Base-by-base conservation (phyloP, 2,329 filamentous ascomycete genomes). In the Neonectria ditissima region DNA sequence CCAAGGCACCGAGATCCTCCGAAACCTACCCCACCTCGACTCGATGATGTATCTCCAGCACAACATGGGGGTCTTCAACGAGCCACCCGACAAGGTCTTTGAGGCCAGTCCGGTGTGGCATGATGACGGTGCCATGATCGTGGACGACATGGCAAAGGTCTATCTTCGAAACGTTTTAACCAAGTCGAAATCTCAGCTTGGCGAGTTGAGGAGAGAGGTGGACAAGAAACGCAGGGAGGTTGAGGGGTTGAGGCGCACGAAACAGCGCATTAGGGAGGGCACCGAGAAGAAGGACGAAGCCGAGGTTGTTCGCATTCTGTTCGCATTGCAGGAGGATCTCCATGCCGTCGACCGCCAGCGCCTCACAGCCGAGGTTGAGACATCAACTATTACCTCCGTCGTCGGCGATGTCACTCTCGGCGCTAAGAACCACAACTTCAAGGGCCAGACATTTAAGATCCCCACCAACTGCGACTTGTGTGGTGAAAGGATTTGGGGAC, bases 391-490 rank as follows among this genome's bases (percentile, higher is more conserved):
- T 75, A 95, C 93, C n/a, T 84, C 90, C 10, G 92, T 90, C 0
- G 95, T 97, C 3, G 96, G 96, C 37, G 96, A 99, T 76, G 87
- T 99, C 58, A 97, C 94, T 2, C 83, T 97, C 20, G 95, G 95
- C 18, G 94, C 94, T 11, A 93, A 93, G 77, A 97, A 94, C 74
- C 96, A 99, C 82, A 96, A 97, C 75, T 99, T 99, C 86, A 97
- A 97, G 80, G 90, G 93, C n/a, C 94, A 98, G 76, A 98, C 96
- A 0, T 99, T 98, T 85, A 98, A 98, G 79, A 97, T 99, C 65
- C 97, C 97, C 0, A 99, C 96, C 5, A 98, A 98, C 77, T 99
- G 96, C 81, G 96, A 99, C 78, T 86, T 97, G 13, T 99, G 96
- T 73, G 94, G 94, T 18, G 96, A 99, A 76, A 89, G 96, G 28